Percentiles rank a stretch among this genome's conserved stretches.
Evolutionary conservation across 106 monocot species (phyloP).

Genomic region (Dendrobium officinale): DNA sequence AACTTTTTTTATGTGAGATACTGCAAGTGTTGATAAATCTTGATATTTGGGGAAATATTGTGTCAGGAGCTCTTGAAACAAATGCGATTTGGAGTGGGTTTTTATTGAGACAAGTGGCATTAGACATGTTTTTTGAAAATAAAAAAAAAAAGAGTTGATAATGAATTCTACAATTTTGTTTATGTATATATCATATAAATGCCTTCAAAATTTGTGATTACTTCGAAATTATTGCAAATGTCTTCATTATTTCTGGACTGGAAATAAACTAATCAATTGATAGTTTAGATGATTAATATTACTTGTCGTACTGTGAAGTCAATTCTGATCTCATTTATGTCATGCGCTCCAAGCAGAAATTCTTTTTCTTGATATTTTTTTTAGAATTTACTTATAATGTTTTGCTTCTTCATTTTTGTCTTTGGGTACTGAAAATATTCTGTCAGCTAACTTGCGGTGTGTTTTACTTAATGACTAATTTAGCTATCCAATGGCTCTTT

Average conservation of each 20-base stretch:
- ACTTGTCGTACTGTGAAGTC: neutral
- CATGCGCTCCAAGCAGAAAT: neutral
- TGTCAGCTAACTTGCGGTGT: neutral
- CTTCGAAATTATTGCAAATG: no score
- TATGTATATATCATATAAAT: no score
- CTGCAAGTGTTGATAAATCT: neutral
- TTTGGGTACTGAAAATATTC: neutral
- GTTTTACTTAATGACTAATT: neutral
- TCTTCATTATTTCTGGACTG: no score
- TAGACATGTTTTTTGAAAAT: no score
- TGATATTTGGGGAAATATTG: neutral
- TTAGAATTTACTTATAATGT: neutral
- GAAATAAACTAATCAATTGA: neutral
- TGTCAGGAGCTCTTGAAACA: neutral
- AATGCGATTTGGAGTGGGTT: no score
- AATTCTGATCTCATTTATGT: neutral
- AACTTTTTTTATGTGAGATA: neutral
- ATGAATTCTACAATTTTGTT: no score
- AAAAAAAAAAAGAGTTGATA: no score
- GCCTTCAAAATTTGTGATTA: no score
- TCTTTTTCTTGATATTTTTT: neutral
- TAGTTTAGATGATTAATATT: neutral
- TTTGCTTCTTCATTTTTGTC: neutral
- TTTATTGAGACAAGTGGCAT: no score
- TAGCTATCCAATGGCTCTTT: neutral